These are phyloP conservation scores for Entophlyctis luteolus DNA, from an alignment of 192 early-diverging fungal genomes.

Conservation along the genomic window DNA sequence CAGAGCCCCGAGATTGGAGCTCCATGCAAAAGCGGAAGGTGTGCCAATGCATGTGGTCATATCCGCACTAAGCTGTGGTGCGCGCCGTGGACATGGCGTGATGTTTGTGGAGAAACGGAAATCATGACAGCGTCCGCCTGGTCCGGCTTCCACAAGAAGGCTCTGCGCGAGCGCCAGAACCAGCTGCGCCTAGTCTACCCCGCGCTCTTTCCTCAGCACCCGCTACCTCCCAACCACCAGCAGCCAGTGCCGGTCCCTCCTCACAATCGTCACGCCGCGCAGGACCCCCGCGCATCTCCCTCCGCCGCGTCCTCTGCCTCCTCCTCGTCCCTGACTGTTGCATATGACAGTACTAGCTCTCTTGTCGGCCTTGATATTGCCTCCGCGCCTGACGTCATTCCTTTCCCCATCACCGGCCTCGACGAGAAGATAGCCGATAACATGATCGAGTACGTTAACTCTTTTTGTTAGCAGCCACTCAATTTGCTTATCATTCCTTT, in stretches of 20 bases:
- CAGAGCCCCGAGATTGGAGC: too few relatives aligned
- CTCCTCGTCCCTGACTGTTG: constrained; percentile 5
- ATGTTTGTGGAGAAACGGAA: not conserved
- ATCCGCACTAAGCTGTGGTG: too few relatives aligned
- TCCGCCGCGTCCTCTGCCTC: not conserved
- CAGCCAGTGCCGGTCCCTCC: not conserved
- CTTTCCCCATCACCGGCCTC: constrained; percentile 59
- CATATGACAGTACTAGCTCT: not conserved
- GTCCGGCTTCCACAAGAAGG: constrained; percentile 76
- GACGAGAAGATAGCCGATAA: constrained; percentile 68
- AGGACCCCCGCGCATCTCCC: not conserved
- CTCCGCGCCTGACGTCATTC: constrained; percentile 26
- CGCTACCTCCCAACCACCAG: constrained; percentile 1
- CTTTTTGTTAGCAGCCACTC: not conserved
- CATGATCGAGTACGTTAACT: constrained; percentile 71
- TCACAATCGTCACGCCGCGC: constrained; percentile 11
- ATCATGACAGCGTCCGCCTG: constrained; percentile 43
- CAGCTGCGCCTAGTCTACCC: constrained; percentile 63
- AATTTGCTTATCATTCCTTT: constrained; percentile 6
- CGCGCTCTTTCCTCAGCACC: constrained; percentile 46
- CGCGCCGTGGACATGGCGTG: too few relatives aligned
- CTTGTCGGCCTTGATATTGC: constrained; percentile 26
- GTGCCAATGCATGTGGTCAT: too few relatives aligned
- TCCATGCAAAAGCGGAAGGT: too few relatives aligned
- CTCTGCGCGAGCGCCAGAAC: constrained; percentile 64